Evolutionary conservation across 129 eudicot genomes (phyloP).

Genomic region (Calendula officinalis): DNA sequence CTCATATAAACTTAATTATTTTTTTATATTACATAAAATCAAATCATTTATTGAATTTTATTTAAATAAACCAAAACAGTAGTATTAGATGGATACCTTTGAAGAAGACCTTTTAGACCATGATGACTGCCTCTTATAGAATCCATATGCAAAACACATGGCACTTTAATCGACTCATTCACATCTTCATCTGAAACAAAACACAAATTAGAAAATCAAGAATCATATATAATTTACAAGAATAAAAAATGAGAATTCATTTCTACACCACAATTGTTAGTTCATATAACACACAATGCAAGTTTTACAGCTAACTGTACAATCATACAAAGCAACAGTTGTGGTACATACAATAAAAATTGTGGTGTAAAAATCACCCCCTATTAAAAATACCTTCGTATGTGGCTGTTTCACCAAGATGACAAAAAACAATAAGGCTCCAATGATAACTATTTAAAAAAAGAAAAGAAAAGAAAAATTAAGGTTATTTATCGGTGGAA

Average conservation of each 20-base stretch:
- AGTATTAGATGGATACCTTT: neutral
- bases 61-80: neutral
- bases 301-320: no score
- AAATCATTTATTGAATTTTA: conserved; percentile 5
- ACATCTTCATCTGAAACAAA: conserved; percentile 50
- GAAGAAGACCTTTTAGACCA: conserved; percentile 49
- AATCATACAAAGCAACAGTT: no score
- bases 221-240: neutral
- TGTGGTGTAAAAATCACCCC: no score
- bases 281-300: no score
- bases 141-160: conserved; percentile 98
- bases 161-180: conserved; percentile 45
- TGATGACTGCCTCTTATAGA: conserved; percentile 81
- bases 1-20: neutral
- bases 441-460: conserved; percentile 70
- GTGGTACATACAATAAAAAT: no score
- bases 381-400: conserved; percentile 45
- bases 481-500: conserved; percentile 7
- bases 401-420: conserved; percentile 69
- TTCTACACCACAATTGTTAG: no score
- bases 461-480: neutral
- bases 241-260: neutral
- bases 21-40: neutral
- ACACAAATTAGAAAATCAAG: neutral
- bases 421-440: conserved; percentile 89